Evolutionary conservation across 139 green algal genomes (phyloP), one percentile per base, ranked within the genome.

Genomic region (Coelastrella sp.): DNA sequence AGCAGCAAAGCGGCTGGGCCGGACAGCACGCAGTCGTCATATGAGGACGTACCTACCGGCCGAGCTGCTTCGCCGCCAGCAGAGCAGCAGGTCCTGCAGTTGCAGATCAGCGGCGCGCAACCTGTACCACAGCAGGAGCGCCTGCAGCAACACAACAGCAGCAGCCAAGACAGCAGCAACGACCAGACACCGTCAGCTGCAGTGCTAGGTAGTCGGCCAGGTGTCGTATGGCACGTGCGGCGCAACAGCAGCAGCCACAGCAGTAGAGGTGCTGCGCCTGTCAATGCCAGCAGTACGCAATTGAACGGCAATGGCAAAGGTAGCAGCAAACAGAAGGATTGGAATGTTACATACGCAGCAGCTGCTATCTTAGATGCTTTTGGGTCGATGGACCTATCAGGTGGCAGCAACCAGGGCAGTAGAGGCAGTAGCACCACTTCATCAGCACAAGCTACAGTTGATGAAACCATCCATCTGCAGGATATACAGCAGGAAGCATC

Each of bases 241-340:
- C 84, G 84, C 71, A 89, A 77, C 85, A 90, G 74, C 84, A 82
- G 71, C 85, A 90, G 73, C 19, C 47, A 59, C 73, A 61, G 60
- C 68, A 81, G 68, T 68, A 89, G 47, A 66, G 2, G 11, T 66
- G 47, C 68, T 71, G 68, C 56, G 57, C n/a, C 19, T n/a, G n/a
- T 20, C 60, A 76, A 6, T 76, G 68, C 68, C 17, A 23, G 22
- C 84, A 71, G 84, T 74, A n/a, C 32, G 22, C 54, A 20, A 47
- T n/a, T 64, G 78, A 71, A 78, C 82, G 71, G 47, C 78, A 66
- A 66, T 57, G 22, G 74, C 23, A 77, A 1, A 19, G 8, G 54
- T 10, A 84, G 78, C 14, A 54, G 22, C n/a, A 20, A 5, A 14
- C 56, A 84, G 78, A 5, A 54, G 54, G 59, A 20, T 4, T 85